Evolutionary conservation across 441 rosid genomes (phyloP), one percentile per base, ranked within the genome.

Genomic region (Corymbia citriodora): DNA sequence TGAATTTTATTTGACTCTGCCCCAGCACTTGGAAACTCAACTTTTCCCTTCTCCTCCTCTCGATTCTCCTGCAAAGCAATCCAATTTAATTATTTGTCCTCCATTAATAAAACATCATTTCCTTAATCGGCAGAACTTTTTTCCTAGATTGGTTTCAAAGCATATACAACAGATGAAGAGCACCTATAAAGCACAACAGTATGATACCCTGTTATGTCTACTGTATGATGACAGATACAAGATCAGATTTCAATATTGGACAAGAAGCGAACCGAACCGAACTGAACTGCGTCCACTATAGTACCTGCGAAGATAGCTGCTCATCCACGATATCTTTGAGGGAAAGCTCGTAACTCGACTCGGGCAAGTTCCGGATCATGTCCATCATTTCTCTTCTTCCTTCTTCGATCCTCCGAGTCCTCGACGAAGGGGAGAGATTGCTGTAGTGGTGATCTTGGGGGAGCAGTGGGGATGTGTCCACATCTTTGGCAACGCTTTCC

Each of bases 311-410:
- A 25, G 40, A 40, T 65, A 0, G 90, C 55, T 55, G 36, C 90
- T 82, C 90, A 55, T 89, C 88, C 55, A 89, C 90, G 17, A 81
- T 81, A 23, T 82, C 90, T 82, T 89, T 89, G 18, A 89, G 90
- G 31, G 88, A 81, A 68, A 89, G 90, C 87, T 89, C 90, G 55
- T 72, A 89, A 55, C 88, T 81, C 48, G 90, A 55, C 90, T 81
- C 90, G 5, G 90, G 90, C 88, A 89, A 48, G 90, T 48, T n/a
- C 45, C 48, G 72, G 25, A 79, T 59, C 88, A 89, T 89, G 74
- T 89, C 90, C 87, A 89, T 81, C 72, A 89, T 63, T 74, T 89
- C 90, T 87, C 72, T 89, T 68, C 90, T 89, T 33, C 90, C 90
- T 36, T 89, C 87, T 68, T 89, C 90, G 10, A 89, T 89, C 72